phyloP scores from a whole-genome alignment of 176 grass and related monocot genomes.

The Olyra latifolia region DNA sequence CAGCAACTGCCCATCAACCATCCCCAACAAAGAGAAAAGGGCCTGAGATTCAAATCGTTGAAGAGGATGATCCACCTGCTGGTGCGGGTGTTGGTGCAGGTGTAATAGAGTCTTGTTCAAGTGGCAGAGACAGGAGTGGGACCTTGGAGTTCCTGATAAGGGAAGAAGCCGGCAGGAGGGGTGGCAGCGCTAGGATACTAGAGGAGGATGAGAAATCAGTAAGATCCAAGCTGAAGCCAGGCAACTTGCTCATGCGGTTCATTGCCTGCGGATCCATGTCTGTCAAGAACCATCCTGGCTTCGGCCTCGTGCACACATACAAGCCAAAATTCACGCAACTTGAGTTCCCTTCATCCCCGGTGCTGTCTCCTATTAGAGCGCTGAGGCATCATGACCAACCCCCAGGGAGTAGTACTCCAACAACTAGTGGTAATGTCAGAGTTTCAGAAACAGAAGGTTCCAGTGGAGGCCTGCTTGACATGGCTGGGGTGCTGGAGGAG shows the following conservation, averaged over 20 bases:
- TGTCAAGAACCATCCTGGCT: slow-evolving; percentile 51
- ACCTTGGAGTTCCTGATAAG: slow-evolving; percentile 80
- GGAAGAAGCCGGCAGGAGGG: slow-evolving; percentile 59
- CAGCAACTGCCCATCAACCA: neutral
- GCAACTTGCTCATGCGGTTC: slow-evolving; percentile 69
- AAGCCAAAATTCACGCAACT: slow-evolving; percentile 19
- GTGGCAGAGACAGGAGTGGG: slow-evolving; percentile 33
- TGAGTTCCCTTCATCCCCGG: slow-evolving; percentile 54
- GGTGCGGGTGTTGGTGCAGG: neutral
- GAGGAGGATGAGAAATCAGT: slow-evolving; percentile 41
- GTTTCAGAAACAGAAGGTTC: slow-evolving; percentile 42
- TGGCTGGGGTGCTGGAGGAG: slow-evolving; percentile 30
- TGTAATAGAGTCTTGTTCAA: neutral
- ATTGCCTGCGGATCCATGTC: slow-evolving; percentile 63
- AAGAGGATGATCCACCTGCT: neutral
- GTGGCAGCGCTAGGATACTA: slow-evolving; percentile 29
- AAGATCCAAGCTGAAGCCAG: slow-evolving; percentile 50
- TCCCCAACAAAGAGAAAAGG: neutral
- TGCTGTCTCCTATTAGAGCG: slow-evolving; percentile 39
- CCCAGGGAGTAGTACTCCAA: neutral
- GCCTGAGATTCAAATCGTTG: neutral
- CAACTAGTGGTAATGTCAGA: slow-evolving; percentile 3
- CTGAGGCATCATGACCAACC: slow-evolving; percentile 1
- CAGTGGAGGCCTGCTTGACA: slow-evolving; percentile 27
- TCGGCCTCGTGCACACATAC: slow-evolving; percentile 43